These are phyloP conservation scores for Fusarium ramigenum DNA, from an alignment of 2,329 filamentous ascomycete genomes.

Conservation along the genomic window DNA sequence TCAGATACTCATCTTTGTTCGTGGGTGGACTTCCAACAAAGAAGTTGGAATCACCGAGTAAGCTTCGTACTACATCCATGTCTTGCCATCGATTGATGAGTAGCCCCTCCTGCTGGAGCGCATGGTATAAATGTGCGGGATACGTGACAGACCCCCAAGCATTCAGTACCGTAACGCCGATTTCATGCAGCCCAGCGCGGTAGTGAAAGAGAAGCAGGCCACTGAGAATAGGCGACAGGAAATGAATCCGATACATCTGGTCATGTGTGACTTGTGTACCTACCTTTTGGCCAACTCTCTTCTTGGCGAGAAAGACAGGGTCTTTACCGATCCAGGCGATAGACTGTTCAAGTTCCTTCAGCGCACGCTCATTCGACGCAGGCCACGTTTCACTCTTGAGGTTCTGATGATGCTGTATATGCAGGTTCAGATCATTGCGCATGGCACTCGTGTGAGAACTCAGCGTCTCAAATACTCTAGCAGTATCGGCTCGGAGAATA, in stretches of 20 bases:
- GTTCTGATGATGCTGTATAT: neutral
- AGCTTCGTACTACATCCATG: neutral
- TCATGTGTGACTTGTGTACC: neutral
- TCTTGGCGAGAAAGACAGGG: neutral
- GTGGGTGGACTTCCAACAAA: neutral
- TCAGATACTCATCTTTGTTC: neutral
- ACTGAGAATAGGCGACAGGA: neutral
- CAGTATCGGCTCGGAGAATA: neutral
- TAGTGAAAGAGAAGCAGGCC: neutral
- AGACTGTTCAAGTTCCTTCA: neutral
- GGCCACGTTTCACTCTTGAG: neutral
- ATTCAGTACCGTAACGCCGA: rapidly evolving
- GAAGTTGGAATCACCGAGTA: neutral
- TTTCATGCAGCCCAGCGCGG: neutral
- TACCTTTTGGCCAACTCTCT: neutral
- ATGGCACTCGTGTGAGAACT: neutral
- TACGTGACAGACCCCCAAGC: rapidly evolving
- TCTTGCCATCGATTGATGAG: neutral
- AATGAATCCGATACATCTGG: neutral
- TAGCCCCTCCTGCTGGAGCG: neutral
- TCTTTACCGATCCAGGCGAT: neutral
- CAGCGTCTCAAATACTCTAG: neutral
- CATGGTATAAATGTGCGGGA: neutral
- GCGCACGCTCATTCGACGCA: neutral
- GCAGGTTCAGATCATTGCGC: neutral